Evolutionary conservation across 495 filamentous ascomycete genomes (phyloP), one percentile per base, ranked within the genome.

Genomic region (Antarctomyces pellizariae): DNA sequence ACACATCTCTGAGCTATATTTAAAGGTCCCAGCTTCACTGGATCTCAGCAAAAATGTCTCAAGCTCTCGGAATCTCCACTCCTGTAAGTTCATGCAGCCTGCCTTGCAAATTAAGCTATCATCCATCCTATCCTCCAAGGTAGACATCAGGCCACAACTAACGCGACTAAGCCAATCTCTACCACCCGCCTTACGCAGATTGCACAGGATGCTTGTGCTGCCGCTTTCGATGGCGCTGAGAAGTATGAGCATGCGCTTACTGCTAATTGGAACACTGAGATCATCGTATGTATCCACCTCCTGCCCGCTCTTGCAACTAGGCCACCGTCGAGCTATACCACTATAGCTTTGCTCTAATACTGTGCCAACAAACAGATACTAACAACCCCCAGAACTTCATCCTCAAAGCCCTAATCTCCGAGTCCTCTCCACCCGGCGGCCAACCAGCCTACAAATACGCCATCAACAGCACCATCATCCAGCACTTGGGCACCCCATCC

Each of bases 391-490:
- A 91, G 79, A 86, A 80, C 56, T 62, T 63, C 21, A 75, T 89
- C 54, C 75, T 97, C 31, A 69, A 76, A 44, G 60, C 70, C 26
- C 57, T 95, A 30, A 80, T 93, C 48, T 60, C 71, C 31, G 83
- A 90, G 39, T 73, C 79, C 22, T 64, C 67, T 8, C 72, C 71
- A 7, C 28, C 54, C 5, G 54, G 53, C 24, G 42, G 48, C 26
- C 32, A 48, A n/a, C 59, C 55, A 31, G 47, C 62, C 13, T 89
- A 71, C 60, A 92, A 93, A 49, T 97, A 77, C 51, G 71, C 75
- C 33, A 78, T 91, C 47, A 92, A 89, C 61, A 89, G 77, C 59
- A 95, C 82, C 37, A 93, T 95, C 45, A 86, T 97, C 33, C 86
- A 97, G 48, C 84, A 97, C 44, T 54, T 72, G 8, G 50, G 66